These are phyloP conservation scores for Mycena venus DNA, from an alignment of 768 basidiomycete species.

Conservation along the genomic window DNA sequence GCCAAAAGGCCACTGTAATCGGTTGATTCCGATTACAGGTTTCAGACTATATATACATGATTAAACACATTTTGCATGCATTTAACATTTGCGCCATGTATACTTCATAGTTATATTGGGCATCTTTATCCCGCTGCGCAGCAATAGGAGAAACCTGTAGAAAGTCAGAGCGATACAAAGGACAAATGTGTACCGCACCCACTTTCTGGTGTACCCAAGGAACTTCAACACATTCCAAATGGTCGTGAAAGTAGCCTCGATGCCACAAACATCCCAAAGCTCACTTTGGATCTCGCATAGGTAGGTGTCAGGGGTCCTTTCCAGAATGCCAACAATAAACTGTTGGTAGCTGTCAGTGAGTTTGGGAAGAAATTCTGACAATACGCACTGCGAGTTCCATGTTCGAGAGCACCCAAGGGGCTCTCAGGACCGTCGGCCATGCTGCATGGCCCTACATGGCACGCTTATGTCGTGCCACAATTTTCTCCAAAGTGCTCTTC, in stretches of 20 bases:
- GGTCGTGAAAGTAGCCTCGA: background rate
- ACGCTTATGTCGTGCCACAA: background rate
- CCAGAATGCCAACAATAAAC: background rate
- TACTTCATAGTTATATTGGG: no score
- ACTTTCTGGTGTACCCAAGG: conserved; percentile 20
- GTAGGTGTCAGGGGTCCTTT: conserved; percentile 15
- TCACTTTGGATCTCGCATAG: conserved; percentile 23
- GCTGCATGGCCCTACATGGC: no score
- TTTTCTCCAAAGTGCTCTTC: background rate
- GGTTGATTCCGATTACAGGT: no score
- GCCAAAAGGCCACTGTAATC: no score
- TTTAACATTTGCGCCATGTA: no score
- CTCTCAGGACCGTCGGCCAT: background rate
- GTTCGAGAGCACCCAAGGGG: background rate
- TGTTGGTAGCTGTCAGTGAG: background rate
- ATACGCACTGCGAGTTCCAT: no score
- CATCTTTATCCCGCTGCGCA: no score
- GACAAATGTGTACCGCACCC: background rate
- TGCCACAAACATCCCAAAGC: background rate
- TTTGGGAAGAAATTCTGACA: background rate
- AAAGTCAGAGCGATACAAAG: background rate
- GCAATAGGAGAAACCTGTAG: no score
- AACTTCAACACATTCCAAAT: conserved; percentile 20
- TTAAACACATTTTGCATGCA: no score
- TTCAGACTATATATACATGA: no score